These are phyloP conservation scores for Mytilinidion resinicola DNA, from an alignment of 495 filamentous ascomycete genomes.

Conservation along the genomic window DNA sequence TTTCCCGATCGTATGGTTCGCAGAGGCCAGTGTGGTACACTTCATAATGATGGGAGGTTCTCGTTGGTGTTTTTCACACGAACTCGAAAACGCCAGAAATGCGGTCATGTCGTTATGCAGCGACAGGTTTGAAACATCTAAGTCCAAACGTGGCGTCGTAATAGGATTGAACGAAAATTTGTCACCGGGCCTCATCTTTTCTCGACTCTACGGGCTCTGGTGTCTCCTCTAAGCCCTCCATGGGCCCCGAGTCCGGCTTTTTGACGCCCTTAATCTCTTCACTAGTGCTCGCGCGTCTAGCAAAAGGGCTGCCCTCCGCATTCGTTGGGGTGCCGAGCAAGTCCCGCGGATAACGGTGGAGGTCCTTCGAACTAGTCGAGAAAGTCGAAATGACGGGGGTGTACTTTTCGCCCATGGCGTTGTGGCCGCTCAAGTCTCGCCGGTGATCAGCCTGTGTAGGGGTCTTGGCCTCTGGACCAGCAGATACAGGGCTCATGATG, in stretches of 20 bases:
- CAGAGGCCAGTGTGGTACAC: too few species aligned
- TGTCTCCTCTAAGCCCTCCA: constrained; percentile 22
- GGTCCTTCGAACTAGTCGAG: constrained; percentile 67
- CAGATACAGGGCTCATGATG: constrained; percentile 23
- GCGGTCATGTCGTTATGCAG: too few species aligned
- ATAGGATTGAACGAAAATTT: too few species aligned
- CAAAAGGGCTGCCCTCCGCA: constrained; percentile 10
- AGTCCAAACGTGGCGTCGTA: too few species aligned
- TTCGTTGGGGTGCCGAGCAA: constrained; percentile 24
- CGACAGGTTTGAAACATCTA: too few species aligned
- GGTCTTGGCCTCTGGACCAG: constrained; percentile 24
- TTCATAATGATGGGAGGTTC: too few species aligned
- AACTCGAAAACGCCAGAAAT: too few species aligned
- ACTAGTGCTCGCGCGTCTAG: not conserved
- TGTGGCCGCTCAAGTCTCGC: constrained; percentile 31
- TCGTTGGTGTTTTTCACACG: too few species aligned
- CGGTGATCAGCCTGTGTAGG: constrained; percentile 29
- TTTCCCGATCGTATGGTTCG: too few species aligned
- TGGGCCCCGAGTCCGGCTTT: constrained; percentile 5
- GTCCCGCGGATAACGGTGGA: constrained; percentile 60
- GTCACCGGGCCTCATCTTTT: not conserved
- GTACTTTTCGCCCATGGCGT: constrained; percentile 50
- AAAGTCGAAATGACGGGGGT: constrained; percentile 65
- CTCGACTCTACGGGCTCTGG: not conserved
- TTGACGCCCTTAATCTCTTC: not conserved